Base-by-base conservation (phyloP, 208 protist genomes). In the Trypanosoma cruzi region DNA sequence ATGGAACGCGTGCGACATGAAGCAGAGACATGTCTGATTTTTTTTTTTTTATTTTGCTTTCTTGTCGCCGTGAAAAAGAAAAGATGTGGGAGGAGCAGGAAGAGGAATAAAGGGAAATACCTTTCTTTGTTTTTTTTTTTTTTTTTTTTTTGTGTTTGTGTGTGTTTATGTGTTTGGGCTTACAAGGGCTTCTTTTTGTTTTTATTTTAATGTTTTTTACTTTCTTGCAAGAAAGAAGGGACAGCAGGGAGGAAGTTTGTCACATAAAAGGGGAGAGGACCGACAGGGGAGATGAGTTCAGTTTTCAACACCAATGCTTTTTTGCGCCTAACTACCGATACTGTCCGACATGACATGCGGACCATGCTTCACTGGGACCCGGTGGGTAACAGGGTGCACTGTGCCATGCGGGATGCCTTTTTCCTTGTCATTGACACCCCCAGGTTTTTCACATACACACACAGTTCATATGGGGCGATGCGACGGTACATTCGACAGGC, bases 381-480 rank as follows among this genome's bases (percentile, higher is more conserved):
- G 0, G 65, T 77, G 24, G 58, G 62, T 10, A 91, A 91, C 77
- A 89, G 79, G 63, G 37, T 91, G 37, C 88, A 91, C 36, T 85
- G 77, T 50, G 88, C 85, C 18, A 75, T 89, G 29, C 88, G 88
- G 26, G 88, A 94, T 63, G 85, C 71, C 0, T 76, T 63, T 6
- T 94, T 85, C 67, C 73, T 91, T 1, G 53, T 94, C 14, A 79
- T 90, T 37, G 88, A 94, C 65, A 40, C 81, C 28, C 85, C 85
- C 6, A 82, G 81, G 49, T 90, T 91, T 53, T 85, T 91, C 75
- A 79, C 74, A 67, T 89, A 91, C 80, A 88, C 83, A 4, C 79
- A 91, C 68, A 86, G 77, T 62, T 83, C 88, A 56, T 94, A 94
- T 64, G 85, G 88, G 18, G 88, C 85, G 16, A 83, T 94, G 77